Evolutionary conservation across 2,329 filamentous ascomycete genomes (phyloP).

Genomic region (Cladophialophora chaetospira): DNA sequence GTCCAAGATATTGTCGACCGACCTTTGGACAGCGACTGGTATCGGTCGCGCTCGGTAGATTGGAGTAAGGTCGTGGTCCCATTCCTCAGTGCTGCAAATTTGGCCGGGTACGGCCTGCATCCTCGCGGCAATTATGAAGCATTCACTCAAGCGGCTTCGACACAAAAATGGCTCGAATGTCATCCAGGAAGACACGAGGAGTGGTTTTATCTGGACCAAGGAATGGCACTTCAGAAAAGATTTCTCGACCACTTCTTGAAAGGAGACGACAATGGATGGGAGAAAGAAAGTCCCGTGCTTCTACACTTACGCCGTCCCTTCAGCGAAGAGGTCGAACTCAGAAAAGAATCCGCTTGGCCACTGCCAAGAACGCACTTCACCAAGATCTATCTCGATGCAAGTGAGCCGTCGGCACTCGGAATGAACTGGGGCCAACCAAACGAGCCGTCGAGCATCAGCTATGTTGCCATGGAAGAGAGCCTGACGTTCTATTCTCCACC

Average conservation of each 20-base stretch:
- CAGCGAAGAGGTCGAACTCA: slow-evolving; percentile 3
- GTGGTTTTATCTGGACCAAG: slow-evolving; percentile 70
- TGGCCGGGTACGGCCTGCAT: slow-evolving; percentile 70
- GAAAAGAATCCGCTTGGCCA: slow-evolving; percentile 13
- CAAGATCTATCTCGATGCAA: slow-evolving; percentile 7
- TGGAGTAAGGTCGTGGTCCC: slow-evolving; percentile 68
- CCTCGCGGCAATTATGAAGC: slow-evolving; percentile 70
- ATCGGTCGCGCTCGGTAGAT: slow-evolving; percentile 65
- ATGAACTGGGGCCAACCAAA: slow-evolving; percentile 1
- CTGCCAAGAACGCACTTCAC: slow-evolving; percentile 15
- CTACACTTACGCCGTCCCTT: slow-evolving; percentile 10
- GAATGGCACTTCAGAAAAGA: slow-evolving; percentile 66
- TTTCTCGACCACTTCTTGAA: slow-evolving; percentile 74
- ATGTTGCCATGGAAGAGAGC: background rate
- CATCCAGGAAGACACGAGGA: slow-evolving; percentile 71
- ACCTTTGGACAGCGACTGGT: slow-evolving; percentile 62
- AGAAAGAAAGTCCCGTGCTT: slow-evolving; percentile 10
- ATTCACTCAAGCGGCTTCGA: slow-evolving; percentile 62
- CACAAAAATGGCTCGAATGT: slow-evolving; percentile 68
- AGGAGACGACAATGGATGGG: slow-evolving; percentile 53
- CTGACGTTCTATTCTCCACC: slow-evolving; percentile 14
- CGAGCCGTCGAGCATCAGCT: background rate
- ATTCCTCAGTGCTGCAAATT: slow-evolving; percentile 67
- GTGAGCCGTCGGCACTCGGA: background rate
- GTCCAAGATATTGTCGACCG: slow-evolving; percentile 50